Evolutionary conservation across 371 early-diverging fungal species (phyloP), one percentile per base, ranked within the genome.

Genomic region (Parasitella parasitica): DNA sequence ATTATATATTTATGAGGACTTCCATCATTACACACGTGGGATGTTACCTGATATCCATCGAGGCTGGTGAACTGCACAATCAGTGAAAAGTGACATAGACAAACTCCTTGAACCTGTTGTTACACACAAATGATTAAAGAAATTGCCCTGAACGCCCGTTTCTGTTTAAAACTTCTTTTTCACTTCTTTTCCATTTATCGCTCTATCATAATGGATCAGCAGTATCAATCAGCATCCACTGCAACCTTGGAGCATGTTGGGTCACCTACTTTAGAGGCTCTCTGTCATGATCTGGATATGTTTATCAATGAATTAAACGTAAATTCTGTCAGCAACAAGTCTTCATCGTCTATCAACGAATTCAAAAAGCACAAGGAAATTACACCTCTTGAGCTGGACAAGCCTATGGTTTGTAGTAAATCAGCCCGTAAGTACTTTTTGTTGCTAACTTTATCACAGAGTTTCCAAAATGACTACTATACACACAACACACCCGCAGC

Each of bases 251-350:
- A 43, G 13, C 26, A 56, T 35, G 26, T 69, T 4, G 24, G 24
- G 13, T 68, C 73, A 22, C 71, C 76, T 32, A 63, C 68, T 30
- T 48, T 76, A n/a, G 73, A 76, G 54, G 70, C 73, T 9, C 57
- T 76, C 9, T 76, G 43, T 46, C 68, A 76, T 49, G 73, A 73
- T 59, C 53, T 76, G 27, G 76, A 76, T 49, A 64, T 61, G 37
- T 76, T 72, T 52, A 76, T 76, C 35, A 65, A 66, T 30, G 76
- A 76, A 57, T 37, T 76, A 9, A 61, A 46, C 11, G 46, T 46
- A 46, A 46, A 12, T 24, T 46, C 46, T 18, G 24, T 22, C 46
- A 46, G 22, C 9, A 43, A 22, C 8, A 24, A 24, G 11, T 46
- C 46, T 46, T 46, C 46, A 13, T 22, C 46, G 1, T 46, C 46